These are phyloP conservation scores for Drechslerella coelobrocha DNA, from an alignment of 2,329 filamentous ascomycete species.

Conservation along the genomic window DNA sequence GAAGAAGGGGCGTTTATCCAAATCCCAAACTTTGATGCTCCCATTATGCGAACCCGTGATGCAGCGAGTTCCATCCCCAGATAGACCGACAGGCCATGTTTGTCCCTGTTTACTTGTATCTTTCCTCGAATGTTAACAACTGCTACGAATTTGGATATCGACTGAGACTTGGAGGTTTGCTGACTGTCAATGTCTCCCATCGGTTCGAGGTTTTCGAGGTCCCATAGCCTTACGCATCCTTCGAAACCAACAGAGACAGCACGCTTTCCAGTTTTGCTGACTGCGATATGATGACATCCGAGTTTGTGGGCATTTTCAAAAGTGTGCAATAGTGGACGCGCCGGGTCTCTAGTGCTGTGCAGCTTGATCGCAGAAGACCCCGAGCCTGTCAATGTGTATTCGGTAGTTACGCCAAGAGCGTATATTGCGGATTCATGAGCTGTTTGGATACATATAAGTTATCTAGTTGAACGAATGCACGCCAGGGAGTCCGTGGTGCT, in stretches of 20 bases:
- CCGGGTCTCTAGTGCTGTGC: constrained; percentile 73
- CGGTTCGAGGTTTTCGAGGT: constrained; percentile 65
- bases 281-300: constrained; percentile 87
- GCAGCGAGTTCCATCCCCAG: constrained; percentile 80
- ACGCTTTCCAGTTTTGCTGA: constrained; percentile 69
- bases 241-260: constrained; percentile 88
- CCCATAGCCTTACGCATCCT: constrained; percentile 87
- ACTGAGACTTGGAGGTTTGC: constrained; percentile 29
- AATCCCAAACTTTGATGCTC: constrained; percentile 86
- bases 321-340: constrained; percentile 79
- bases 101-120: constrained; percentile 59
- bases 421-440: constrained; percentile 87
- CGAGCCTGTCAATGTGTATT: constrained; percentile 78
- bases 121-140: constrained; percentile 7
- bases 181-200: constrained; percentile 65
- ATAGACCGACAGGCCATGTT: constrained; percentile 86
- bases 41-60: constrained; percentile 89
- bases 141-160: not conserved
- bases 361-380: constrained; percentile 83
- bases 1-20: constrained; percentile 63
- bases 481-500: too few species aligned
- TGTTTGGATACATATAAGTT: constrained; percentile 57
- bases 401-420: constrained; percentile 76
- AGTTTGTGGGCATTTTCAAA: constrained; percentile 81
- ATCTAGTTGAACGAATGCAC: not conserved